Conservation (phyloP, 768 basidiomycete genomes). For the Hortiboletus flavorubellus region DNA sequence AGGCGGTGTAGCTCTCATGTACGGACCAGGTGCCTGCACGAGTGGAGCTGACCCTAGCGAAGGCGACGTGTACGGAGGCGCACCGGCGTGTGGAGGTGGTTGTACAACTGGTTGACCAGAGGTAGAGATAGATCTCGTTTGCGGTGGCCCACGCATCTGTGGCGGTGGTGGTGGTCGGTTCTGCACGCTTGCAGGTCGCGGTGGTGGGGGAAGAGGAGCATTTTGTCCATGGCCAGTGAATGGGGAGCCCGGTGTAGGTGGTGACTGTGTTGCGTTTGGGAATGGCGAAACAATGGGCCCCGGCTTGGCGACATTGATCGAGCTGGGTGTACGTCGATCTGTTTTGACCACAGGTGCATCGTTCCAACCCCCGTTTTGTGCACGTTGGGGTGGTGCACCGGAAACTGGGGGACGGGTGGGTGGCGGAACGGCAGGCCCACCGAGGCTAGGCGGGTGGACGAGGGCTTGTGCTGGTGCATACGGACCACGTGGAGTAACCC, state of each 20-base stretch:
- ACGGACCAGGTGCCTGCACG: conserved; percentile 33
- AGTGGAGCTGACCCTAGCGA: conserved; percentile 26
- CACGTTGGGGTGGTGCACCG: conserved; percentile 56
- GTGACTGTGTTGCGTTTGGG: conserved; percentile 57
- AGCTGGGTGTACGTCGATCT: conserved; percentile 50
- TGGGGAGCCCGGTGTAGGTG: conserved; percentile 49
- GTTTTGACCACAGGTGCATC: conserved; percentile 62
- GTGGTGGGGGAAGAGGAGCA: conserved; percentile 41
- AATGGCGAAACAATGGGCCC: conserved; percentile 85
- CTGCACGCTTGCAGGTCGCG: conserved; percentile 44
- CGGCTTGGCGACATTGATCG: conserved; percentile 49
- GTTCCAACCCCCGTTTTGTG: conserved; percentile 86
- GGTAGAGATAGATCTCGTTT: conserved; percentile 24
- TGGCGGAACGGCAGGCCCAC: conserved; percentile 33
- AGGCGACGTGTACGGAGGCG: conserved; percentile 31
- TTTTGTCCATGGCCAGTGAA: conserved; percentile 40
- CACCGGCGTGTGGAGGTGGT: conserved; percentile 34
- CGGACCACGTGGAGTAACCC: not conserved
- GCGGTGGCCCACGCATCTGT: conserved; percentile 35
- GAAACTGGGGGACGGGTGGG: conserved; percentile 44
- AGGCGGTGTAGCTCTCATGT: conserved; percentile 41
- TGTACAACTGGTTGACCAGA: conserved; percentile 39
- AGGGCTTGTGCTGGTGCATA: conserved; percentile 26
- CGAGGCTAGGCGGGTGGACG: conserved; percentile 41
- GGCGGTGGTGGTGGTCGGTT: conserved; percentile 47